phyloP scores from a whole-genome alignment of 345 rosid species.

The Cardamine resedifolia region DNA sequence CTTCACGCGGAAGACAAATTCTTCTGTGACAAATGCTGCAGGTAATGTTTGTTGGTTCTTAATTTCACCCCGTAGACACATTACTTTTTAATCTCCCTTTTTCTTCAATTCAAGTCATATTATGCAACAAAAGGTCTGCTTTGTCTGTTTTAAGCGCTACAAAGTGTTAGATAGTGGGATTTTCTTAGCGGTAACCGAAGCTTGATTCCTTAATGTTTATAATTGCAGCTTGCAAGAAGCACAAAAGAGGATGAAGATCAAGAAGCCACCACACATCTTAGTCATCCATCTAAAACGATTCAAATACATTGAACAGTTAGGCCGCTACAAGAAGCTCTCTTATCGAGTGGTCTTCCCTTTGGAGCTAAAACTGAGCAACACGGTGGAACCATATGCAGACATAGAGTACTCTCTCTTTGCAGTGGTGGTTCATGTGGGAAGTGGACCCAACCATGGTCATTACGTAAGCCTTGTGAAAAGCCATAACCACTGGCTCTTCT shows the following conservation, averaged over 20 bases:
- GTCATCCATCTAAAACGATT: conserved; percentile 95
- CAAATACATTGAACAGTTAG: conserved; percentile 94
- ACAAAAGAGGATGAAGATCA: conserved; percentile 98
- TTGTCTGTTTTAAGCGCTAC: neutral
- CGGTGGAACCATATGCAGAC: conserved; percentile 79
- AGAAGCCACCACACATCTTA: conserved; percentile 89
- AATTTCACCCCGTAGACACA: neutral
- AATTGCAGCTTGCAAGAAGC: conserved; percentile 85
- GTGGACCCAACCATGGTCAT: conserved; percentile 97
- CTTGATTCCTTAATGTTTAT: neutral
- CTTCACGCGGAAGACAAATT: conserved; percentile 97
- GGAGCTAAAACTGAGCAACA: conserved; percentile 94
- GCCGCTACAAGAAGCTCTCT: conserved; percentile 92
- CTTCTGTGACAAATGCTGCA: conserved; percentile 99
- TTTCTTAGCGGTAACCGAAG: neutral
- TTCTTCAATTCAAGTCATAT: neutral
- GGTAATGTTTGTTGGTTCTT: conserved; percentile 47
- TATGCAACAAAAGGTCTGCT: neutral
- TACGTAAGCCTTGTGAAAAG: conserved; percentile 98
- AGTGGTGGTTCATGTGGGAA: conserved; percentile 97
- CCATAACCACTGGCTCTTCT: conserved; percentile 98
- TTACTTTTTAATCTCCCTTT: neutral
- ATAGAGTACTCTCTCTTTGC: conserved; percentile 91
- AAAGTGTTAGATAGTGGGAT: neutral
- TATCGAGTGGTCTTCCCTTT: conserved; percentile 93